Base-by-base conservation (phyloP, 306 rosid genomes). In the Begonia loranthoides region DNA sequence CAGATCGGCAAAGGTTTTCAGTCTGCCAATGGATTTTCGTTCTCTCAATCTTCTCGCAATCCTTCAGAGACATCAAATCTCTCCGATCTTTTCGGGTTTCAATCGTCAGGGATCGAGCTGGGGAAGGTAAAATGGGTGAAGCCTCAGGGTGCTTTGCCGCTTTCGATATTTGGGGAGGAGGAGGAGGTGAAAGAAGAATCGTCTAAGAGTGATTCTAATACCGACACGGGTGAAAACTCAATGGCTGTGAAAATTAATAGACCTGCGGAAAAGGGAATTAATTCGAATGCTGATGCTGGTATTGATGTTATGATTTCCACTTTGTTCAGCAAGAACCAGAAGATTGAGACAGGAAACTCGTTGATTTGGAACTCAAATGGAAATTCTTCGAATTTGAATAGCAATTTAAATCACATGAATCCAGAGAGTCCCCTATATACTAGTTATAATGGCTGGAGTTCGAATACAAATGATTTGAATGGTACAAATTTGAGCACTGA, bases 91-190 rank as follows among this genome's bases (percentile, higher is more conserved):
- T 64, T 51, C 19, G 67, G 46, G 43, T 41, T 44, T 16, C 65
- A 64, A 13, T 9, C 33, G 6, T 40, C 40, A 21, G 67, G 60
- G 50, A 40, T 40, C 0, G 61, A 62, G 46, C 28, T 61, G 13
- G 67, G 10, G 19, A 58, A 43, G 24, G 53, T 58, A 38, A 56
- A 17, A 49, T 79, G 79, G 83, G 61, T 49, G 43, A 82, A 76
- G 61, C 71, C 75, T 15, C 74, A 17, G 13, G 95, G 95, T 13
- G 95, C 92, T 58, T 51, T 90, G 64, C 95, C 97, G 45, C 74
- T 90, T n/a, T 90, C 95, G 16, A 73, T 90, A 57, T 90, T 90
- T 41, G 94, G 97, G 9, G 89, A 69, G 61, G 82, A 66, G 40
- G 84, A 73, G 51, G 73, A 65, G 41, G 41, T 41, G 58, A 59